These are phyloP conservation scores for Yarrowia sp. DNA, from an alignment of 805 yeast species.

Conservation along the genomic window DNA sequence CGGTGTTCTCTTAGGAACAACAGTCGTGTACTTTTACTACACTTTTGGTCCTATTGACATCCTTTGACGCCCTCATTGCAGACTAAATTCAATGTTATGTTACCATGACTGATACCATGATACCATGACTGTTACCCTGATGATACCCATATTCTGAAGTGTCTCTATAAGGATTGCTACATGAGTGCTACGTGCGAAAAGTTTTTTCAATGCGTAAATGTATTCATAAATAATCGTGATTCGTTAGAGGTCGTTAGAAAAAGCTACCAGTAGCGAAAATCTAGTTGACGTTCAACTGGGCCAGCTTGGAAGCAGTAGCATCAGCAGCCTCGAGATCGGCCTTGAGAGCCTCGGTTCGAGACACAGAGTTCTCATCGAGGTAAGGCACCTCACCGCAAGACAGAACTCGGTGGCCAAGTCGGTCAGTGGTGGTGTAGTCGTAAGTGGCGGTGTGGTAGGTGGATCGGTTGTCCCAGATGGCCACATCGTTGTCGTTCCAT, in stretches of 20 bases:
- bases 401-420: slow-evolving; percentile 57
- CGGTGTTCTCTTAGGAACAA: too few relatives aligned
- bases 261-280: slow-evolving; percentile 20
- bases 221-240: slow-evolving; percentile 37
- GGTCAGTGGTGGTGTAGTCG: slow-evolving; percentile 49
- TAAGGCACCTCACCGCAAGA: slow-evolving; percentile 61
- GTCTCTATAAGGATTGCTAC: background rate
- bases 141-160: too few relatives aligned
- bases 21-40: too few relatives aligned
- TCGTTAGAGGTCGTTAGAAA: slow-evolving; percentile 28
- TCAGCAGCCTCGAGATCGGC: slow-evolving; percentile 29
- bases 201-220: slow-evolving; percentile 27
- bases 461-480: slow-evolving; percentile 67
- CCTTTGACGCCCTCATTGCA: too few relatives aligned
- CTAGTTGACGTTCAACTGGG: slow-evolving; percentile 33
- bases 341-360: slow-evolving; percentile 43
- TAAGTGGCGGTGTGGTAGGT: slow-evolving; percentile 61
- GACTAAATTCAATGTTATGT: too few relatives aligned
- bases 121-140: too few relatives aligned
- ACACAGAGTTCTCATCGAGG: slow-evolving; percentile 54
- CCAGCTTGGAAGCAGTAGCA: slow-evolving; percentile 21
- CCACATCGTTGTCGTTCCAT: slow-evolving; percentile 61
- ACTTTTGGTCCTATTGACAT: too few relatives aligned
- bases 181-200: slow-evolving; percentile 9
- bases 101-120: too few relatives aligned